A percentile compares a stretch with the other conserved stretches of the same genome.
Conservation (phyloP, 176 grass and related monocot genomes). For the Poa annua region DNA sequence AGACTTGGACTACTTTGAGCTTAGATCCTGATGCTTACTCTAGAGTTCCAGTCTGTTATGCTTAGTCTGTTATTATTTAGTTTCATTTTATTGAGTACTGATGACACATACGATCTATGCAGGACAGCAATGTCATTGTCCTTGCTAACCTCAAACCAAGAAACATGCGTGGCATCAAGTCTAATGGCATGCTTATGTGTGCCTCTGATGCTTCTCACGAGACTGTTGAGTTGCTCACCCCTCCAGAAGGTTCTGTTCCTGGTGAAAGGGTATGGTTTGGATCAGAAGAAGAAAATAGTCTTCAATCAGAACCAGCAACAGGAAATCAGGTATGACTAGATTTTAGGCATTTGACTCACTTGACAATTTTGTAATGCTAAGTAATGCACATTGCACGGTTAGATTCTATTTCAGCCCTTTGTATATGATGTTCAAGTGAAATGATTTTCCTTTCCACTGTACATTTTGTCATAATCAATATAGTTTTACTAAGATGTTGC, state of each 20-base stretch:
- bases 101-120: conserved; percentile 25
- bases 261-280: conserved; percentile 99
- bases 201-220: conserved; percentile 91
- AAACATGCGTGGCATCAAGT: conserved; percentile 97
- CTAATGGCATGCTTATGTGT: conserved; percentile 99
- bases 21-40: not conserved
- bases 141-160: conserved; percentile 93
- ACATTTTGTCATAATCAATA: not conserved
- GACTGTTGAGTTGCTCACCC: conserved; percentile 80
- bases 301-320: conserved; percentile 65
- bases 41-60: not conserved
- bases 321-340: conserved; percentile 78
- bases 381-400: conserved; percentile 28
- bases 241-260: conserved; percentile 79
- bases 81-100: not conserved
- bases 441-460: not conserved
- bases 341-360: conserved; percentile 8
- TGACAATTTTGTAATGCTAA: not conserved
- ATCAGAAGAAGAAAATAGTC: conserved; percentile 66
- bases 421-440: not conserved
- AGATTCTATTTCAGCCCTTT: not conserved
- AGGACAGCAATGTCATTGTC: conserved; percentile 85
- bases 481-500: not conserved
- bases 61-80: not conserved
- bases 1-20: not conserved